These are phyloP conservation scores for Lentinula boryana DNA, from an alignment of 768 basidiomycete genomes.

Conservation along the genomic window DNA sequence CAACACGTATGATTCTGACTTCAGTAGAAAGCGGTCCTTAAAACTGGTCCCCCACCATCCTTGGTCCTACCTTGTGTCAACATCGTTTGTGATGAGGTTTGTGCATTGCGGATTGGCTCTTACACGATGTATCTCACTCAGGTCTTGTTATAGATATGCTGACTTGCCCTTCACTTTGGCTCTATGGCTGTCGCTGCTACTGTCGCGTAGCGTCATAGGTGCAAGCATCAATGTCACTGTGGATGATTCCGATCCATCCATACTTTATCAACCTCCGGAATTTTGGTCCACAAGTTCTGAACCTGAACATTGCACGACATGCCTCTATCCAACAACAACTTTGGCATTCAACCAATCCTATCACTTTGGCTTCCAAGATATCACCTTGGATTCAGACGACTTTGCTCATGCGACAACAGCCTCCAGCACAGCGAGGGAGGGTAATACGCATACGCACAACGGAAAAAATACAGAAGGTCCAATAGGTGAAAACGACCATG, in stretches of 20 bases:
- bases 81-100: neutral
- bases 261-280: slow-evolving; percentile 28
- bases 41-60: neutral
- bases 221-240: slow-evolving; percentile 26
- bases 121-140: neutral
- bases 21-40: neutral
- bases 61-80: neutral
- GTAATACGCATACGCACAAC: slow-evolving; percentile 1
- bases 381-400: slow-evolving; percentile 15
- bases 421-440: neutral
- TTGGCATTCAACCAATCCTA: slow-evolving; percentile 23
- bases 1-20: neutral
- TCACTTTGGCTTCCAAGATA: slow-evolving; percentile 27
- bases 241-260: slow-evolving; percentile 30
- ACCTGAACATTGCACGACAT: slow-evolving; percentile 18
- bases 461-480: slow-evolving; percentile 3
- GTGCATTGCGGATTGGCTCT: neutral
- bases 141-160: neutral
- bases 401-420: neutral
- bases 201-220: neutral
- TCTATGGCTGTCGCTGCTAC: neutral
- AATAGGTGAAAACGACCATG: neutral
- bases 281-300: slow-evolving; percentile 28
- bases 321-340: slow-evolving; percentile 20
- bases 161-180: neutral